These are phyloP conservation scores for Trifolium subterraneum DNA, from an alignment of 306 rosid species.

Conservation along the genomic window DNA sequence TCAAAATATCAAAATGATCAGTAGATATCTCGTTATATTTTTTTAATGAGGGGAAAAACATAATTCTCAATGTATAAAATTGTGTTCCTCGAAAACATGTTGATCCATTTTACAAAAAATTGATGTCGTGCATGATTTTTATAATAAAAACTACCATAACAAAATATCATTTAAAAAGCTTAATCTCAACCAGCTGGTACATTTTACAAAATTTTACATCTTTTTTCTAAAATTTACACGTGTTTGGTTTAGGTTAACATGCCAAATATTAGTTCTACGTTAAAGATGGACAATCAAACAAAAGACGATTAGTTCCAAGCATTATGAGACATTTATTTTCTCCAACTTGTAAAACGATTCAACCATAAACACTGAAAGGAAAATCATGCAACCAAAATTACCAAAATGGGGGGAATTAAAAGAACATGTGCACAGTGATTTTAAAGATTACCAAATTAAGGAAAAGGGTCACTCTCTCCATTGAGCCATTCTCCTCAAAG, in stretches of 20 bases:
- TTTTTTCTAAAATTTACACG: background rate
- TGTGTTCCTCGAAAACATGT: slow-evolving; percentile 32
- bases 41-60: background rate
- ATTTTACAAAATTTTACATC: background rate
- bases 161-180: slow-evolving; percentile 8
- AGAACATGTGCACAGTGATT: slow-evolving; percentile 15
- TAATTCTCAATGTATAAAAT: slow-evolving; percentile 14
- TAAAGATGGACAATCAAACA: slow-evolving; percentile 14
- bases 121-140: background rate
- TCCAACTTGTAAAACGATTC: background rate
- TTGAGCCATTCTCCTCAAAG: slow-evolving; percentile 99
- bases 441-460: slow-evolving; percentile 78
- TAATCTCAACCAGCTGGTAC: slow-evolving; percentile 10
- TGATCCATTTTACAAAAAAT: background rate
- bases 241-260: background rate
- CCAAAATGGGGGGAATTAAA: background rate
- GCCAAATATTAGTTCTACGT: slow-evolving; percentile 3
- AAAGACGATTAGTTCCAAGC: background rate
- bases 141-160: slow-evolving; percentile 5
- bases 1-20: slow-evolving; percentile 6
- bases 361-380: slow-evolving; percentile 10
- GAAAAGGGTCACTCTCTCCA: slow-evolving; percentile 99
- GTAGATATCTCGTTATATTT: slow-evolving; percentile 5
- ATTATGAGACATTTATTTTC: slow-evolving; percentile 15
- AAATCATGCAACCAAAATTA: slow-evolving; percentile 11